Evolutionary conservation across 192 early-diverging fungal genomes (phyloP).

Genomic region (Rhizophagus sp.): DNA sequence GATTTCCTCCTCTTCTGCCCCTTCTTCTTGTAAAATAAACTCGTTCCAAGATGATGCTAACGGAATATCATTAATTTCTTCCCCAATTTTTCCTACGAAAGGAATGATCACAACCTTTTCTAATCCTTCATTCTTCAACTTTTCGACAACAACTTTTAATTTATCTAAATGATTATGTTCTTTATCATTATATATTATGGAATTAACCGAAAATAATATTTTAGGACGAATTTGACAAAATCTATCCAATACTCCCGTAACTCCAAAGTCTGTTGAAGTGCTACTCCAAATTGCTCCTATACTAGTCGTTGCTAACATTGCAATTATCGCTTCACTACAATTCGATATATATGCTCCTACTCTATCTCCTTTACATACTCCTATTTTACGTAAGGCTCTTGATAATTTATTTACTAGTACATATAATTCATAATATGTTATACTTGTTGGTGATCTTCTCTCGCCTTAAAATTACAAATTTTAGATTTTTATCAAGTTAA

Average conservation of each 20-base stretch:
- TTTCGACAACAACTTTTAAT: constrained; percentile 67
- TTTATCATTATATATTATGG: constrained; percentile 91
- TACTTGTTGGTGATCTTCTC: constrained; percentile 33
- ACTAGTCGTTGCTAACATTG: constrained; percentile 75
- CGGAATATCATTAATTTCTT: constrained; percentile 25
- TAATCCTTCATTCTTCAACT: constrained; percentile 60
- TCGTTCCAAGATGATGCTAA: constrained; percentile 35
- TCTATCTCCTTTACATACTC: constrained; percentile 79
- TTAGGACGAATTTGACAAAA: constrained; percentile 92
- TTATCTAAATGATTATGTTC: constrained; percentile 78
- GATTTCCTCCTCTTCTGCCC: constrained; percentile 45
- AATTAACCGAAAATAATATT: constrained; percentile 87
- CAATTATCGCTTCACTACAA: constrained; percentile 76
- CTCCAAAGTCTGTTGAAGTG: constrained; percentile 94
- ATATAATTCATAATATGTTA: constrained; percentile 76
- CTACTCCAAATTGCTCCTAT: constrained; percentile 95
- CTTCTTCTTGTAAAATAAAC: constrained; percentile 47
- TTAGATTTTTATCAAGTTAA: not conserved
- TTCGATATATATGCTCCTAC: constrained; percentile 91
- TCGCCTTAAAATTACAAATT: constrained; percentile 41
- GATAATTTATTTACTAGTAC: constrained; percentile 68
- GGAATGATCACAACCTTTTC: constrained; percentile 82
- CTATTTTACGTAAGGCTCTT: constrained; percentile 68
- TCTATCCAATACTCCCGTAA: constrained; percentile 86
- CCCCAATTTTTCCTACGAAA: constrained; percentile 51